Evolutionary conservation across 306 rosid genomes (phyloP).

Genomic region (Vigna radiata): DNA sequence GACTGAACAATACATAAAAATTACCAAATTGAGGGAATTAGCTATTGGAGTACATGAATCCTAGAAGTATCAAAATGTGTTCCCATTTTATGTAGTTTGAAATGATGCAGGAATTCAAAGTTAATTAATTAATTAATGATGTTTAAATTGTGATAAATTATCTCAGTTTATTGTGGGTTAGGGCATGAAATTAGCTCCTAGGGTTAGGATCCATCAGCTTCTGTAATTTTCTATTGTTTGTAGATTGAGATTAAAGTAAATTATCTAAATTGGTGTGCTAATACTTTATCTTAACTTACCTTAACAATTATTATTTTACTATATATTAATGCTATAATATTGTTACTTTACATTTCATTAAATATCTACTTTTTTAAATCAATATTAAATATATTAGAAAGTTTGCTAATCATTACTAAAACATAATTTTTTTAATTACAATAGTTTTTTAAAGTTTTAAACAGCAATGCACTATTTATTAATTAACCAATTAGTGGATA

Average conservation of each 20-base stretch:
- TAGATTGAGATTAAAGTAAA: background rate
- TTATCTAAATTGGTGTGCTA: background rate
- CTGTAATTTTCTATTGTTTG: conserved; percentile 30
- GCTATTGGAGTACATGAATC: conserved; percentile 5
- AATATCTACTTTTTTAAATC: too few species aligned
- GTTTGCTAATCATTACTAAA: too few species aligned
- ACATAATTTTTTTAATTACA: too few species aligned
- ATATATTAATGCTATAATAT: background rate
- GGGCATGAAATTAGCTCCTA: background rate
- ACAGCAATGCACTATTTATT: too few species aligned
- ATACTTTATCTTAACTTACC: background rate
- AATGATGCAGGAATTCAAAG: background rate
- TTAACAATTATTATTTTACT: background rate
- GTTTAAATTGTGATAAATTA: background rate
- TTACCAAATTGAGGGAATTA: background rate
- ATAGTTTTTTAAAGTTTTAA: too few species aligned
- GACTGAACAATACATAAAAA: conserved; percentile 29
- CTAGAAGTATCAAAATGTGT: conserved; percentile 15
- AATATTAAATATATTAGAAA: too few species aligned
- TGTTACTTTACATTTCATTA: too few species aligned
- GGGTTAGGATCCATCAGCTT: background rate
- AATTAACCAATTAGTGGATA: too few species aligned
- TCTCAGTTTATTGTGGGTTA: too few species aligned
- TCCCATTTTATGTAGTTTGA: conserved; percentile 8
- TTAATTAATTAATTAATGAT: background rate